A percentile compares a stretch with the other conserved stretches of the same genome.
Conservation (phyloP, 1,284 basidiomycete genomes). For the Puccinia novopanici region DNA sequence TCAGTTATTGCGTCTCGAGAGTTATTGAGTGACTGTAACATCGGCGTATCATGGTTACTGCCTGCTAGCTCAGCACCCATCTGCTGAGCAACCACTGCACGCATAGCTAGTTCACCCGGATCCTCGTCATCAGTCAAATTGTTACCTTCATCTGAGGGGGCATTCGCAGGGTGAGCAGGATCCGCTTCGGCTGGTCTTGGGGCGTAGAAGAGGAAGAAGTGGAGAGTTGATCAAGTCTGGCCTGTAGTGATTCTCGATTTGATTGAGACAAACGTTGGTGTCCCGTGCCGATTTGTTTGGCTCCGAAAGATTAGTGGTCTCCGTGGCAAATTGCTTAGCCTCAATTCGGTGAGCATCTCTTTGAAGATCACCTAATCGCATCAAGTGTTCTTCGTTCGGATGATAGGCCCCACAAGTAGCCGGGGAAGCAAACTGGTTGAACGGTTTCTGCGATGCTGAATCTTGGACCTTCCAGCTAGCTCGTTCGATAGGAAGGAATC, state of each 20-base stretch:
- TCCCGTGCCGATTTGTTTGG: neutral
- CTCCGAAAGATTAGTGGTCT: constrained; percentile 8
- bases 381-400: constrained; percentile 91
- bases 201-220: neutral
- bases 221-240: neutral
- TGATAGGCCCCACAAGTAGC: constrained; percentile 64
- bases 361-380: constrained; percentile 84
- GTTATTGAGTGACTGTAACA: neutral
- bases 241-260: neutral
- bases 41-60: neutral
- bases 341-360: constrained; percentile 72
- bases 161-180: neutral
- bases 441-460: constrained; percentile 8
- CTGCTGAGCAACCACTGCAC: constrained; percentile 46
- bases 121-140: constrained; percentile 39
- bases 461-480: constrained; percentile 57
- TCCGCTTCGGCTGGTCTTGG: neutral
- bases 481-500: constrained; percentile 78
- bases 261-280: neutral
- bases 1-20: constrained; percentile 4
- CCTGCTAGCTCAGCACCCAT: constrained; percentile 17
- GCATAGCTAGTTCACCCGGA: constrained; percentile 47
- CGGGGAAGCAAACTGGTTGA: constrained; percentile 9
- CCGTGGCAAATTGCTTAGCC: neutral
- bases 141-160: neutral